Evolutionary conservation across 257 asterid species (phyloP).

Genomic region (Paraleonurus japonicus): DNA sequence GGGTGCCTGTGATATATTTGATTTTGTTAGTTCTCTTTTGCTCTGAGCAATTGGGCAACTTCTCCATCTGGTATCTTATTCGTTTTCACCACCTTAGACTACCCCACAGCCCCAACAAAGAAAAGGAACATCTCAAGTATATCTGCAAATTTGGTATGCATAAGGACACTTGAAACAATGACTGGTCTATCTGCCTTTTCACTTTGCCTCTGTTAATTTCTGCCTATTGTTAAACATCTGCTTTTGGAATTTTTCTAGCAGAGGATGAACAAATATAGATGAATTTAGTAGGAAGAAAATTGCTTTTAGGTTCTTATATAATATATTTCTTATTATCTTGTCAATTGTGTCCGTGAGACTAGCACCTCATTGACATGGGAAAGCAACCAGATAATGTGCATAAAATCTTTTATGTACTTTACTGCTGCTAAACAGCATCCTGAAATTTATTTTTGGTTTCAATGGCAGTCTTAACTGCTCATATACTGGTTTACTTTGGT

Average conservation of each 20-base stretch:
- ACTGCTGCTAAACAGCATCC: background rate
- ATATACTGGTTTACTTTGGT: background rate
- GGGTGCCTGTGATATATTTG: conserved; percentile 2
- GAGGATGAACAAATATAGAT: background rate
- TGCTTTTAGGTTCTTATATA: conserved; percentile 12
- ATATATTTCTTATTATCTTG: background rate
- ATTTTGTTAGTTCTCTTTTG: conserved; percentile 3
- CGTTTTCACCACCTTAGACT: background rate
- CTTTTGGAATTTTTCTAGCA: background rate
- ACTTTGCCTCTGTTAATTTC: conserved; percentile 10
- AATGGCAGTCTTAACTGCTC: conserved; percentile 20
- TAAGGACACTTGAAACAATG: too few relatives aligned
- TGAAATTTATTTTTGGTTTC: background rate
- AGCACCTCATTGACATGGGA: background rate
- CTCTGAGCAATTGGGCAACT: conserved; percentile 13
- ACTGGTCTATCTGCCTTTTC: background rate
- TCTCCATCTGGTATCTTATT: conserved; percentile 9
- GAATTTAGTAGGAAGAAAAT: background rate
- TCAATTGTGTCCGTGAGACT: conserved; percentile 1
- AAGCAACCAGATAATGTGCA: conserved; percentile 15
- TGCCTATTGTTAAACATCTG: background rate
- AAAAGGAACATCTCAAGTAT: too few relatives aligned
- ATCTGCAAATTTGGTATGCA: too few relatives aligned
- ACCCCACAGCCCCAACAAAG: too few relatives aligned
- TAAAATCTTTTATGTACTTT: background rate